phyloP scores from a whole-genome alignment of 2,329 filamentous ascomycete genomes.

The Paecilomyces niveus region DNA sequence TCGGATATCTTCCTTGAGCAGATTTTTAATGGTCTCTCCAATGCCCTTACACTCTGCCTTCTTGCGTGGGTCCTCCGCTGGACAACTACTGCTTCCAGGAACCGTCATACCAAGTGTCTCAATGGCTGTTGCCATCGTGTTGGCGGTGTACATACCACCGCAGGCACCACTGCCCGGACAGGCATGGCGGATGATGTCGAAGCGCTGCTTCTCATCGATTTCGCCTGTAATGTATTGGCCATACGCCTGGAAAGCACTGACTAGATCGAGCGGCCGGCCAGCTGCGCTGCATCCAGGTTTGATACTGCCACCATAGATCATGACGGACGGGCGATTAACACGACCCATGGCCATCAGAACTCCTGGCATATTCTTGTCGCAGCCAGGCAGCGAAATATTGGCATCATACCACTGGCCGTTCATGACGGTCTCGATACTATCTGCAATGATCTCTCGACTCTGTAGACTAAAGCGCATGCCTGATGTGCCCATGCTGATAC shows the following conservation, averaged over 20 bases:
- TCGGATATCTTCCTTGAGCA: background rate
- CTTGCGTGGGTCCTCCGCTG: background rate
- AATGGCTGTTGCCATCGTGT: background rate
- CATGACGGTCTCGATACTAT: background rate
- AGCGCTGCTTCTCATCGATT: background rate
- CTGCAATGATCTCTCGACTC: background rate
- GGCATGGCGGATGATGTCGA: background rate
- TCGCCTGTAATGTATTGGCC: background rate
- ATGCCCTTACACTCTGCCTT: background rate
- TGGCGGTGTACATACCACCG: background rate
- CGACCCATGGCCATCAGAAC: background rate
- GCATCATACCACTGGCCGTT: background rate
- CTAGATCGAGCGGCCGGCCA: background rate
- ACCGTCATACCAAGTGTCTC: background rate
- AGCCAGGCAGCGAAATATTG: background rate
- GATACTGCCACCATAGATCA: background rate
- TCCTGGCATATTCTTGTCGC: background rate
- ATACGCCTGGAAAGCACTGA: background rate
- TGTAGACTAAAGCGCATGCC: background rate
- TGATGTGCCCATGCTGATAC: background rate
- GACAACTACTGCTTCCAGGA: background rate
- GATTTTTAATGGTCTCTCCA: background rate
- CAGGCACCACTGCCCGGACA: background rate
- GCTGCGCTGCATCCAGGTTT: background rate
- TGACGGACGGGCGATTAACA: background rate